Evolutionary conservation across 2,329 filamentous ascomycete genomes (phyloP), one percentile per base, ranked within the genome.

Genomic region (Camptophora hylomeconis): DNA sequence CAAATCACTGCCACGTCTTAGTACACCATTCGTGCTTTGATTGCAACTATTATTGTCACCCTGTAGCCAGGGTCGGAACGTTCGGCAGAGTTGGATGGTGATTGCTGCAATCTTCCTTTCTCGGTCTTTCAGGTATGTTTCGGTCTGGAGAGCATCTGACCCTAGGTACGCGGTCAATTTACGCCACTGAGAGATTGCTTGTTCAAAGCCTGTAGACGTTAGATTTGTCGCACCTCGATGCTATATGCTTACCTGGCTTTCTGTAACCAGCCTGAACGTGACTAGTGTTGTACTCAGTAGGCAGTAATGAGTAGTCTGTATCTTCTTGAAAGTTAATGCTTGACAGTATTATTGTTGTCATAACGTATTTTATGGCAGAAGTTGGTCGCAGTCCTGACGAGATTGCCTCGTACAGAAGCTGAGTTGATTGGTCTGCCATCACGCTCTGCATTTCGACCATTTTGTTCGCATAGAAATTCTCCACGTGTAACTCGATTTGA

Each of bases 401-500:
- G n/a, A n/a, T n/a, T n/a, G n/a, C n/a, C n/a, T n/a, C n/a, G n/a
- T n/a, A n/a, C n/a, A n/a, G n/a, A n/a, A n/a, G n/a, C n/a, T n/a
- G n/a, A n/a, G n/a, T n/a, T n/a, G n/a, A n/a, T n/a, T n/a, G n/a
- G n/a, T n/a, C n/a, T n/a, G n/a, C n/a, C n/a, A n/a, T n/a, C n/a
- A n/a, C n/a, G n/a, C n/a, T n/a, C n/a, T n/a, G n/a, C n/a, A n/a
- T n/a, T n/a, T n/a, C n/a, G n/a, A n/a, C n/a, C n/a, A n/a, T 4
- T 14, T 28, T n/a, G 18, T 28, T 17, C n/a, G 11, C 28, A 23
- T 54, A 54, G 30, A 47, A 53, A 20, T 53, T 51, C 13, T 54
- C 51, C n/a, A 54, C 37, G 28, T 53, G 50, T 2, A 53, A 37
- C 20, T 41, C 36, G 11, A 46, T 43, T 22, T 49, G 47, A 24